Evolutionary conservation across 2,329 filamentous ascomycete genomes (phyloP).

Genomic region (Bisporella sp.): DNA sequence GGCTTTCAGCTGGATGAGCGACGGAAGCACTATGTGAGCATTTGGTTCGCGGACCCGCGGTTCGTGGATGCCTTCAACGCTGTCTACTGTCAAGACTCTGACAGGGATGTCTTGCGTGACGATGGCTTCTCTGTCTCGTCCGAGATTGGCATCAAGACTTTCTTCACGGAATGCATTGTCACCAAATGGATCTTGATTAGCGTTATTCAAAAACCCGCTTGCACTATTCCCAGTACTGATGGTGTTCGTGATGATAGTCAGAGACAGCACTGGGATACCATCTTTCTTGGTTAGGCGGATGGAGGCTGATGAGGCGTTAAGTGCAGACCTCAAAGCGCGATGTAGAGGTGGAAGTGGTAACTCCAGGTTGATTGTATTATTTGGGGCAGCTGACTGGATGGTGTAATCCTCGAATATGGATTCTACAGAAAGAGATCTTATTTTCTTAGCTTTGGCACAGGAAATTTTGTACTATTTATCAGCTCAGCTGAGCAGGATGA

Average conservation of each 20-base stretch:
- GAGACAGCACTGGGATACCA: constrained; percentile 74
- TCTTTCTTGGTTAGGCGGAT: constrained; percentile 92
- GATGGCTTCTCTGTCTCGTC: constrained; percentile 76
- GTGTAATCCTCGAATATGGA: constrained; percentile 82
- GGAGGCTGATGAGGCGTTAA: constrained; percentile 72
- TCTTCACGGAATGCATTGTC: constrained; percentile 40
- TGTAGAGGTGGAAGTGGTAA: constrained; percentile 82
- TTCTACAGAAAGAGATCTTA: constrained; percentile 58
- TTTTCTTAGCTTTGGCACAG: constrained; percentile 8
- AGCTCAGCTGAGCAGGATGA: constrained; percentile 18
- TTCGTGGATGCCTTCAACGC: constrained; percentile 90
- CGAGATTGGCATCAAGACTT: constrained; percentile 46
- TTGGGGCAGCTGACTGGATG: constrained; percentile 73
- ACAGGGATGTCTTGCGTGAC: constrained; percentile 97
- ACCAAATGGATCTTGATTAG: constrained; percentile 37
- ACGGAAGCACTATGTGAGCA: constrained; percentile 86
- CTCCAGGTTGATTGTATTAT: constrained; percentile 94
- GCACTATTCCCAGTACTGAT: constrained; percentile 40
- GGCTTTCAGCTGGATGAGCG: constrained; percentile 80
- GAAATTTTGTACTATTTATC: not conserved
- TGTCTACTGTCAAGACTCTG: constrained; percentile 74
- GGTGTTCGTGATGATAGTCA: constrained; percentile 80
- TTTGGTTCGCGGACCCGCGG: constrained; percentile 86
- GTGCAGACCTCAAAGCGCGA: constrained; percentile 83
- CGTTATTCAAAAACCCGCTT: constrained; percentile 20